Base-by-base conservation (phyloP, 257 asterid genomes). In the Fraxinus pennsylvanica region DNA sequence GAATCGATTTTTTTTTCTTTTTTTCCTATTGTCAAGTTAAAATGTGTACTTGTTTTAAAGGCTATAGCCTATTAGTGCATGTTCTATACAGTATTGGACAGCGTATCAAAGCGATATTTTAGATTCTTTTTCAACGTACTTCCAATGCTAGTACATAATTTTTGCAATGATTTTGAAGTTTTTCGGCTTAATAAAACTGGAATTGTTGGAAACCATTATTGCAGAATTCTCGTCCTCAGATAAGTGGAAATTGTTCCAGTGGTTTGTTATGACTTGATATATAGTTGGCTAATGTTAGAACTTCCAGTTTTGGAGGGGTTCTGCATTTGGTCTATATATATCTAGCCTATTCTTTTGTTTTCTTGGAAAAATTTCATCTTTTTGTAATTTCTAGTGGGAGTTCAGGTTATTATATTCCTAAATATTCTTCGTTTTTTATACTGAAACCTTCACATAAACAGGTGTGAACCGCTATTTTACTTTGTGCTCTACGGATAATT, bases 391-490 rank as follows among this genome's bases (percentile, higher is more conserved):
- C 14, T 73, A 41, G 41, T 22, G 54, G 74, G 36, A 57, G n/a
- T 65, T 43, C 68, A 15, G 50, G 47, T 39, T 54, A 45, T 35
- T 36, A 80, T 25, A 61, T 32, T 63, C 72, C 32, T 70, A 74
- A 21, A 72, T 73, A 27, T 12, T 35, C 38, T 70, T 80, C 52
- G 14, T 68, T 78, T 36, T 43, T 76, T 67, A 59, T 29, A 67
- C 78, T 80, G 72, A 83, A 78, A 27, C 27, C 63, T 54, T 38
- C 68, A 29, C 21, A 5, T 14, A 65, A 72, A 84, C 90, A 94
- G 97, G 98, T 74, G 73, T 85, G 72, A 94, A 94, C 81, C 96
- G 92, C 59, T 92, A 94, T 82, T 94, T 84, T 85, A 90, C 97
- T 67, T 75, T 92, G 89, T 94, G 98, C 90, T 82, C 91, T 32